These are phyloP conservation scores for Leishmania major DNA, from an alignment of 208 protist genomes.

Conservation along the genomic window DNA sequence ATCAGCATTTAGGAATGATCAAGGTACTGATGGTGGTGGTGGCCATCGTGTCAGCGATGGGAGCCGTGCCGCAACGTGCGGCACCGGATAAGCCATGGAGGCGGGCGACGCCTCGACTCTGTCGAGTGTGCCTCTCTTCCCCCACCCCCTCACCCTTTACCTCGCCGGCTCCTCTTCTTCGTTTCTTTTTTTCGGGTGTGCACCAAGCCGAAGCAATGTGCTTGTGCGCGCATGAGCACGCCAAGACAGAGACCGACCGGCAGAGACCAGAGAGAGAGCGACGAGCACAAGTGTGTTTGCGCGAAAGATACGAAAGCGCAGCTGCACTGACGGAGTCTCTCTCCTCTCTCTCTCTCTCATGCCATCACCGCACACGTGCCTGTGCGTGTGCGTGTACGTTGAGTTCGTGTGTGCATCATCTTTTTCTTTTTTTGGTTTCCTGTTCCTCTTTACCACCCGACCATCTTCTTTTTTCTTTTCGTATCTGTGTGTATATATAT, in stretches of 20 bases:
- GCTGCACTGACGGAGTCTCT: constrained; percentile 9
- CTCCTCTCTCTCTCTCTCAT: neutral
- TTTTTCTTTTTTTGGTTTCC: neutral
- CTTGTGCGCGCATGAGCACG: neutral
- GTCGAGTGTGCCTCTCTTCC: neutral
- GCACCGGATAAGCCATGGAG: neutral
- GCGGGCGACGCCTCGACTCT: neutral
- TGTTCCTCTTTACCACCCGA: neutral
- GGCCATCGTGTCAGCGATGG: neutral
- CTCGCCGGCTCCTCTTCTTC: neutral
- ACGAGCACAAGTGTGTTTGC: neutral
- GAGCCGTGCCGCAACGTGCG: neutral
- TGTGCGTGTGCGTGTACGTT: too few relatives aligned
- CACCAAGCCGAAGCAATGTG: neutral
- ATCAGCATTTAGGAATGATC: neutral
- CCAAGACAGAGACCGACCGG: neutral
- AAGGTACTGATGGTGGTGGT: neutral
- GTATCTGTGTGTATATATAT: neutral
- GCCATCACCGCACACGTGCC: neutral
- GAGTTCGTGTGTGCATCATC: neutral
- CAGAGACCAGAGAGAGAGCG: neutral
- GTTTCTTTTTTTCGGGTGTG: neutral
- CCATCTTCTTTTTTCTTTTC: too few relatives aligned
- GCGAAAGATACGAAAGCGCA: constrained; percentile 52
- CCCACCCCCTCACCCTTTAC: neutral